These are phyloP conservation scores for Gymnopus androsaceus DNA, from an alignment of 1,284 basidiomycete species.

Conservation along the genomic window DNA sequence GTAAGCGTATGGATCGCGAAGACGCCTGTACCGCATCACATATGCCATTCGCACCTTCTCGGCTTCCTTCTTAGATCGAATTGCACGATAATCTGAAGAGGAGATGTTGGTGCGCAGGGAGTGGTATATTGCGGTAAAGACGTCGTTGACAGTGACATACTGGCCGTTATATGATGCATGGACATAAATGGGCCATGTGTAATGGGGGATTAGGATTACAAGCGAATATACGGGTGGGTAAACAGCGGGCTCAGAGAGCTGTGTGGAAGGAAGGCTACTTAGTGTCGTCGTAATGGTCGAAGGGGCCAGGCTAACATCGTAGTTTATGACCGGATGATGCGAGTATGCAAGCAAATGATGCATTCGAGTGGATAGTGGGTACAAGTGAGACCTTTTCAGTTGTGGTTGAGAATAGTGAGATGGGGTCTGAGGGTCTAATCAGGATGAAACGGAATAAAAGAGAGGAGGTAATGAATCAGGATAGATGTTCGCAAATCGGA, in stretches of 20 bases:
- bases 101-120: conserved; percentile 41
- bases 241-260: conserved; percentile 37
- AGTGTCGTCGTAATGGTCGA: conserved; percentile 32
- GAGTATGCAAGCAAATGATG: conserved; percentile 37
- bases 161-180: conserved; percentile 24
- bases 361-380: conserved; percentile 22
- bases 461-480: conserved; percentile 16
- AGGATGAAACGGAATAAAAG: conserved; percentile 3
- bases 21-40: conserved; percentile 39
- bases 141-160: conserved; percentile 37
- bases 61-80: conserved; percentile 34
- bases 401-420: not conserved
- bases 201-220: conserved; percentile 31
- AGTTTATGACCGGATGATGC: conserved; percentile 29
- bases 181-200: conserved; percentile 36
- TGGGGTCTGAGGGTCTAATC: not conserved
- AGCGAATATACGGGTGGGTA: conserved; percentile 32
- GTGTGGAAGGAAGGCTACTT: conserved; percentile 23
- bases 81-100: conserved; percentile 37
- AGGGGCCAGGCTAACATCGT: conserved; percentile 30
- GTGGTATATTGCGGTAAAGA: conserved; percentile 36
- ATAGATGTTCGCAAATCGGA: conserved; percentile 33
- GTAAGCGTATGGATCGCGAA: conserved; percentile 27
- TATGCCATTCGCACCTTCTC: conserved; percentile 43
- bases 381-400: conserved; percentile 1